Evolutionary conservation across 345 rosid species (phyloP), one percentile per base, ranked within the genome.

Genomic region (Brassica carinata): DNA sequence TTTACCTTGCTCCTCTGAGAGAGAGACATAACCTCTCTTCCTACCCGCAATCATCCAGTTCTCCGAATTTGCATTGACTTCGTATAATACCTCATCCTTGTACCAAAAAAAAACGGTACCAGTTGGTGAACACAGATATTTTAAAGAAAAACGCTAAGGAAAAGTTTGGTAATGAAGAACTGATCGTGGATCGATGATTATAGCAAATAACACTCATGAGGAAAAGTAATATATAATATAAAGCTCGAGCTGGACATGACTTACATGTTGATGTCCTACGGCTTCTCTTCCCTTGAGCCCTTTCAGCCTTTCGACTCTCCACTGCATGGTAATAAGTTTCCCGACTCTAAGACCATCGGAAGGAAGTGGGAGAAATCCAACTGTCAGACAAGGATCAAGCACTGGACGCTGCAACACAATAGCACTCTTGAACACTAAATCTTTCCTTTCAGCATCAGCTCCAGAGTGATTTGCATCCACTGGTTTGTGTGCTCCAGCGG

Each of bases 41-140:
- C 98, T 87, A 67, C 99, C 99, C 55, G 99, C 97, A 74, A 93
- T 90, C 99, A 96, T 96, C 99, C 99, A 96, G 74, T 85, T 92
- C 71, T 86, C 86, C 3, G 90, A 82, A 80, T 89, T 89, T 65
- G 94, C 97, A 83, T 81, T 84, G 31, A 96, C 94, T 87, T 96
- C 98, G 70, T 89, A 96, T 14, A 93, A 64, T 76, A 96, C 86
- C 85, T 92, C 98, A 73, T 87, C 95, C 95, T 96, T 88, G 71
- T 51, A 75, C 55, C 30, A 66, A 73, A 15, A 83, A 43, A 83
- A 59, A 65, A 13, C n/a, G 27, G 61, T 2, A 33, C 33, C 15
- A 38, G 57, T 66, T 73, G 8, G 29, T 51, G 67, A 69, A 34
- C 45, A 73, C 8, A 13, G 1, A n/a, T 53, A 53, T 51, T 78